Evolutionary conservation across 768 basidiomycete genomes (phyloP).

Genomic region (Mycena leptocephala): DNA sequence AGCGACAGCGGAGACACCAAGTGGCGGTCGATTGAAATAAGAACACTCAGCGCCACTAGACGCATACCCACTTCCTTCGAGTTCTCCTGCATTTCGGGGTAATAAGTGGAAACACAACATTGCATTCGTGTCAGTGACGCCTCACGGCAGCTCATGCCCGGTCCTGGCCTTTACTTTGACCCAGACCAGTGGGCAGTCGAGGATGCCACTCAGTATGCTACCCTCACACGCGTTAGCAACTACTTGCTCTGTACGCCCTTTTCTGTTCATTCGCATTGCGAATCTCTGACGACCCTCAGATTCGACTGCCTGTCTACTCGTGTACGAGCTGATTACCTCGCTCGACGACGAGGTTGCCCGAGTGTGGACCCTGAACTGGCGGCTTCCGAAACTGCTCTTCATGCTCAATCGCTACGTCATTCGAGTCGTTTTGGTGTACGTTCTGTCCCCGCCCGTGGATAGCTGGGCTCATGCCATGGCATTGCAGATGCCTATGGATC

Average conservation of each 20-base stretch:
- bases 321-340: constrained; percentile 33
- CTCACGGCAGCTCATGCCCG: constrained; percentile 24
- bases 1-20: too few relatives aligned
- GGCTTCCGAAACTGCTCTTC: constrained; percentile 34
- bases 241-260: not conserved
- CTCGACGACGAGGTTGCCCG: constrained; percentile 33
- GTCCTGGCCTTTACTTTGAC: not conserved
- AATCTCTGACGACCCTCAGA: not conserved
- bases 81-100: too few relatives aligned
- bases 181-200: not conserved
- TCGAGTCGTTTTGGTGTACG: constrained; percentile 25
- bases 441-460: not conserved
- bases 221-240: not conserved
- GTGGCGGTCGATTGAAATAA: too few relatives aligned
- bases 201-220: not conserved
- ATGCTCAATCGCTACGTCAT: constrained; percentile 36
- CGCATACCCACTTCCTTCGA: too few relatives aligned
- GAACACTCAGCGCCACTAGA: too few relatives aligned
- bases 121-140: too few relatives aligned
- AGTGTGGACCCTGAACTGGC: constrained; percentile 34
- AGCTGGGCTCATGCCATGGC: not conserved
- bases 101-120: too few relatives aligned
- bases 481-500: constrained; percentile 26
- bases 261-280: too few relatives aligned
- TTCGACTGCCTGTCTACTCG: constrained; percentile 26